Evolutionary conservation across 208 protist species (phyloP), one percentile per base, ranked within the genome.

Genomic region (Trypanosoma lewisi): DNA sequence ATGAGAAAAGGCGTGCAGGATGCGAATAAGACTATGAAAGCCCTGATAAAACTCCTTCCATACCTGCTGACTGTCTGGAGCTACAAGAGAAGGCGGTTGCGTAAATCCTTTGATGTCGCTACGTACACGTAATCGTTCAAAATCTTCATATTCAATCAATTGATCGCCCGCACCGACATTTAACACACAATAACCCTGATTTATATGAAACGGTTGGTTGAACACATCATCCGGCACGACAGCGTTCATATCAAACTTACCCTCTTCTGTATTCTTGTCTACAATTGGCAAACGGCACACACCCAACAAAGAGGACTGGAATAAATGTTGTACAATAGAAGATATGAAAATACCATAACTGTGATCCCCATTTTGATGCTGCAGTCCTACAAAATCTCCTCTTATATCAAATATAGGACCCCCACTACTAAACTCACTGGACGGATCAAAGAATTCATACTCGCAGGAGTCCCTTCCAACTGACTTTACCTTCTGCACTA

Each of bases 301-400:
- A 30, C 84, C 86, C 14, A 95, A 78, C 49, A 83, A 30, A 30
- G 76, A 78, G 0, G 80, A 75, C 25, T 79, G 56, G 62, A 95
- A 95, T 2, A 95, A 63, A 54, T 90, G 78, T 0, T 66, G 71
- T 28, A 93, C 86, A 67, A 95, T 91, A 17, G 79, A 85, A 25
- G 54, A 65, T 17, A 73, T 85, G 52, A 83, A 67, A 30, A 95
- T 77, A 45, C 82, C 72, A 56, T 87, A 73, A 25, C 70, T 75
- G 25, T 45, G 42, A 59, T 68, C 33, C 25, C 63, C 80, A n/a
- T 36, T 41, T 50, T 87, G 79, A 65, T 95, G 89, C 56, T 95
- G 89, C 39, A 95, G 37, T 7, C 86, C 89, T 28, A 95, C 73
- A 77, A 95, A 93, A 66, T 91, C 77, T n/a, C 89, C 89, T 7